phyloP scores from a whole-genome alignment of 176 grass and related monocot genomes.

The Dendrocalamus sinicus region DNA sequence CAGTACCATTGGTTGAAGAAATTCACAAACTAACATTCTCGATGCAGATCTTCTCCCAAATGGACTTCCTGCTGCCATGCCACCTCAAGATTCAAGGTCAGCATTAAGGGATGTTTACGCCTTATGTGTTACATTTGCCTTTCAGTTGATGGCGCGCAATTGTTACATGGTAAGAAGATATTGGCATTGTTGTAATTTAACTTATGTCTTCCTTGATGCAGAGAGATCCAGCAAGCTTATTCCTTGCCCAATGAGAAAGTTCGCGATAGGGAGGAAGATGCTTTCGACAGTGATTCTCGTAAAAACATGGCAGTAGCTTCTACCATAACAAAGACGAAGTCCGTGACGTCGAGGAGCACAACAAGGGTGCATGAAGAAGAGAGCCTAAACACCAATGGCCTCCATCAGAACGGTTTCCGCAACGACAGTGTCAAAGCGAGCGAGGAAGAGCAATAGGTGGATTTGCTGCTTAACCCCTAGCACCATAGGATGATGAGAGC shows the following conservation, averaged over 20 bases:
- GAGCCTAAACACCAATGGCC: slow-evolving; percentile 35
- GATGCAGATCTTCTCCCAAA: slow-evolving; percentile 36
- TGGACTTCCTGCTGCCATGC: slow-evolving; percentile 14
- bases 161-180: neutral
- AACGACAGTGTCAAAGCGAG: slow-evolving; percentile 19
- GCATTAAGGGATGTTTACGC: slow-evolving; percentile 20
- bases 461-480: slow-evolving; percentile 45
- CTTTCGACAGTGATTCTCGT: neutral
- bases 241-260: neutral
- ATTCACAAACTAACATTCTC: slow-evolving; percentile 21
- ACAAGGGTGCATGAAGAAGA: slow-evolving; percentile 54
- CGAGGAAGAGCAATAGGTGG: slow-evolving; percentile 40
- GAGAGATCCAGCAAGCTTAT: slow-evolving; percentile 30
- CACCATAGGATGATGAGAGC: slow-evolving; percentile 33
- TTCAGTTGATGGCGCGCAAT: neutral
- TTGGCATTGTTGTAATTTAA: neutral
- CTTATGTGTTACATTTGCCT: slow-evolving; percentile 3
- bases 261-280: neutral
- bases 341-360: slow-evolving; percentile 37
- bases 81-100: slow-evolving; percentile 61
- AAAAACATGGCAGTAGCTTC: neutral
- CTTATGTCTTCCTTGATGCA: slow-evolving; percentile 23
- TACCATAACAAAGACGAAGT: slow-evolving; percentile 34
- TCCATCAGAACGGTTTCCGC: slow-evolving; percentile 21
- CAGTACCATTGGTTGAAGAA: slow-evolving; percentile 17